phyloP scores from a whole-genome alignment of 176 grass and related monocot genomes.

The Phoenix roebelenii region DNA sequence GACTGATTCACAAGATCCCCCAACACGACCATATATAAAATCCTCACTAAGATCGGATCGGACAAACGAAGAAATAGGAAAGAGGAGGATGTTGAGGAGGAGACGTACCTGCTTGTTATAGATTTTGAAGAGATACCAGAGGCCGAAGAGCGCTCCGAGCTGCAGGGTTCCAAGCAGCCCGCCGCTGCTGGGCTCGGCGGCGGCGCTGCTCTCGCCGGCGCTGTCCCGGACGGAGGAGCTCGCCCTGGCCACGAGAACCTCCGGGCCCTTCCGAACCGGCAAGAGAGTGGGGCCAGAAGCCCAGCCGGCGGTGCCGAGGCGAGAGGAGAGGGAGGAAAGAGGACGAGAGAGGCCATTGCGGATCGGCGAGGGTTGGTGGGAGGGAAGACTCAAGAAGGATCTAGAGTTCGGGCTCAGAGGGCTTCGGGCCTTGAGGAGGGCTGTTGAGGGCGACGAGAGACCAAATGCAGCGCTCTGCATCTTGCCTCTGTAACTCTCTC shows the following conservation, averaged over 20 bases:
- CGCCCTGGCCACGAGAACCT: not conserved
- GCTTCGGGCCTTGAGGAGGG: too few relatives aligned
- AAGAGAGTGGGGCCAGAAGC: not conserved
- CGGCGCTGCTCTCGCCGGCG: not conserved
- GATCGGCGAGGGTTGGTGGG: too few relatives aligned
- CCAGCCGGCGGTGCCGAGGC: not conserved
- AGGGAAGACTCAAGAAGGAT: too few relatives aligned
- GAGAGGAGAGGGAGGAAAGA: too few relatives aligned
- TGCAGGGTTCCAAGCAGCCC: conserved; percentile 17
- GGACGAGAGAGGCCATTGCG: too few relatives aligned
- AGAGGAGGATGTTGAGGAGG: not conserved
- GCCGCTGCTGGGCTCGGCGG: not conserved
- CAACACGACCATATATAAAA: too few relatives aligned
- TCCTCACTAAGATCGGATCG: too few relatives aligned
- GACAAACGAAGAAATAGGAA: conserved; percentile 3
- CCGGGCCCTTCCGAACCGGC: not conserved
- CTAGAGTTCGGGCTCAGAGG: too few relatives aligned
- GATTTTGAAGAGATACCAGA: conserved; percentile 50
- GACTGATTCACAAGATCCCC: too few relatives aligned
- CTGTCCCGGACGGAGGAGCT: conserved; percentile 4
- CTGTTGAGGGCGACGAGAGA: too few relatives aligned
- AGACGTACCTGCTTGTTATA: conserved; percentile 39
- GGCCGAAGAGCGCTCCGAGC: conserved; percentile 35
- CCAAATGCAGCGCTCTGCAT: too few relatives aligned
- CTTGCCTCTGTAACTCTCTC: too few relatives aligned